Base-by-base conservation (phyloP, 306 rosid genomes). In the Argentina anserina region DNA sequence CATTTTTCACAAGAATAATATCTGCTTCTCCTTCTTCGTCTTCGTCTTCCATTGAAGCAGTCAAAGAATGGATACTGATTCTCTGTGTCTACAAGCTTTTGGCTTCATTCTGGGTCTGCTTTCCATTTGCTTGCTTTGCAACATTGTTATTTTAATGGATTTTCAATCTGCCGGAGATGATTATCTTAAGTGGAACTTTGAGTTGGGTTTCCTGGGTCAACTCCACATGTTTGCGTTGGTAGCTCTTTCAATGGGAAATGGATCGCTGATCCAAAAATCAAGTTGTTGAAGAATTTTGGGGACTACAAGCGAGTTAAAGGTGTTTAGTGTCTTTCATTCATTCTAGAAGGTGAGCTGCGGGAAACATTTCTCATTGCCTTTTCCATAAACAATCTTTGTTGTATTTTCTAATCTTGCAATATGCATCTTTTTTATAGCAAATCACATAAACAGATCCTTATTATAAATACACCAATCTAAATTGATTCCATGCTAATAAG, bases 31-130 rank as follows among this genome's bases (percentile, higher is more conserved):
- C 76, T 40, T 65, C 78, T 64, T 79, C 75, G 13, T 62, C 77
- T 47, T 79, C 72, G 28, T 71, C 82, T 62, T 70, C 81, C 80
- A 52, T 56, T 33, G 61, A 74, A 82, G 46, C 72, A 84, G 89
- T 84, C 86, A 81, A 82, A 71, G 26, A 41, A 25, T 1, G 52
- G 66, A 53, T 13, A 37, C 39, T 25, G 25, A 15, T 71, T 71
- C 29, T 71, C 29, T 71, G 26, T 18, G 66, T 60, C 75, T 23
- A 7, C 65, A 59, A 29, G 18, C 7, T 36, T 23, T 52, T 39
- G 64, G 63, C 26, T 20, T 67, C 21, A 9, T 52, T 15, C 5
- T 43, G 25, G 29, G 61, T 14, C 55, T 43, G 43, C 37, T 43
- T 52, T 25, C 42, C 64, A 14, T 29, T 70, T 23, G 14, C 17